phyloP scores from a whole-genome alignment of 2,329 filamentous ascomycete species.

The Paecilomyces fulvus region DNA sequence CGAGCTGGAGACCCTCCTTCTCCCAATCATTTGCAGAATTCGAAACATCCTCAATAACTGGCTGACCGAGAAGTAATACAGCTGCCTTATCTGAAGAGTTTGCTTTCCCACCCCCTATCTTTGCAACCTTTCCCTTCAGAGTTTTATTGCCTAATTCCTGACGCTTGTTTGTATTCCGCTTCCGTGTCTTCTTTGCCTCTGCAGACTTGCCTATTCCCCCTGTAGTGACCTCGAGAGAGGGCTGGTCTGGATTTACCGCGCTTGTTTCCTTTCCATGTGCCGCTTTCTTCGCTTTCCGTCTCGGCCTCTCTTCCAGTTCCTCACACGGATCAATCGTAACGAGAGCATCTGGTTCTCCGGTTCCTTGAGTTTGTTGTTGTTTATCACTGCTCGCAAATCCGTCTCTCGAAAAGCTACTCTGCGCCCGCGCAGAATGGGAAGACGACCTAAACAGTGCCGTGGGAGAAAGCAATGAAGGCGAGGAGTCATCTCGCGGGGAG shows the following conservation, averaged over 20 bases:
- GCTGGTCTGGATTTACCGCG: neutral
- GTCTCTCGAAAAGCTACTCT: neutral
- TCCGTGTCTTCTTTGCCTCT: conserved; percentile 15
- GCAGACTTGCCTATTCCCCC: conserved; percentile 12
- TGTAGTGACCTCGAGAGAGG: conserved; percentile 4
- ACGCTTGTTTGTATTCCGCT: conserved; percentile 15
- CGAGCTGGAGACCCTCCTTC: conserved; percentile 21
- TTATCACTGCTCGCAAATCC: conserved; percentile 1
- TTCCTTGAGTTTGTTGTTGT: conserved; percentile 4
- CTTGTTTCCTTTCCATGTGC: conserved; percentile 1
- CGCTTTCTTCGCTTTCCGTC: conserved; percentile 1
- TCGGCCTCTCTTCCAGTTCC: conserved; percentile 2
- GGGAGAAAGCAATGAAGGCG: conserved; percentile 18
- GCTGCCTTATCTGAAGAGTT: conserved; percentile 9
- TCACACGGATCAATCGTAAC: neutral
- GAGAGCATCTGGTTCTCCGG: conserved; percentile 2
- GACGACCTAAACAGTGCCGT: conserved; percentile 15
- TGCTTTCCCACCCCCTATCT: conserved; percentile 13
- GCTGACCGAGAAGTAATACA: neutral
- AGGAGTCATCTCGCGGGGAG: conserved; percentile 14
- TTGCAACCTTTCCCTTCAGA: conserved; percentile 28
- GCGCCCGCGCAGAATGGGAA: conserved; percentile 11
- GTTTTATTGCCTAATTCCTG: conserved; percentile 22
- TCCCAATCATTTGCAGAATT: conserved; percentile 10
- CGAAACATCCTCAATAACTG: conserved; percentile 1